Evolutionary conservation across 139 green algal species (phyloP).

Genomic region (Parachlorella kessleri): DNA sequence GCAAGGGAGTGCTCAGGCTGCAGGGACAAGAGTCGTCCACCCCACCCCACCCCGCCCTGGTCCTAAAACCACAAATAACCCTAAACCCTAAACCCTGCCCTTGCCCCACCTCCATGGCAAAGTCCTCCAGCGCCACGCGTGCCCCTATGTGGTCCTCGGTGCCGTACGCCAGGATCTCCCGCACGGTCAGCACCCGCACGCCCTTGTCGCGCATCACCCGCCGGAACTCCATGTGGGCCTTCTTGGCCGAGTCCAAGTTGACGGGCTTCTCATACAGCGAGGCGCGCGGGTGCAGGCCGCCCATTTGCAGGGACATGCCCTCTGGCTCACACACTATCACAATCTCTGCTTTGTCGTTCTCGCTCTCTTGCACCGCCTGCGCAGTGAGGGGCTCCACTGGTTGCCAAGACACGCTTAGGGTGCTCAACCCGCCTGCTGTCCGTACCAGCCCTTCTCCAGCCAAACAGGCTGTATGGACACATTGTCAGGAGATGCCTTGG

Average conservation of each 20-base stretch:
- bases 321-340: slow-evolving; percentile 91
- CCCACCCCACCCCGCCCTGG: too few relatives aligned
- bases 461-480: background rate
- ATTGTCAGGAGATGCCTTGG: background rate
- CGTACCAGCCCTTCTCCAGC: too few relatives aligned
- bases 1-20: too few relatives aligned
- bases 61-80: too few relatives aligned
- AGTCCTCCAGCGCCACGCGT: slow-evolving; percentile 87
- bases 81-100: too few relatives aligned
- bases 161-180: slow-evolving; percentile 84
- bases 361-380: slow-evolving; percentile 38
- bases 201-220: slow-evolving; percentile 79
- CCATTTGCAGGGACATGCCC: slow-evolving; percentile 91
- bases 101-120: slow-evolving; percentile 74
- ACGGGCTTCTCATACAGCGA: slow-evolving; percentile 93
- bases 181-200: slow-evolving; percentile 87
- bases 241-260: slow-evolving; percentile 87
- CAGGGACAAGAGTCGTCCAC: too few relatives aligned
- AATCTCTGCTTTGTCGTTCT: slow-evolving; percentile 48
- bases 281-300: slow-evolving; percentile 88
- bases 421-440: too few relatives aligned
- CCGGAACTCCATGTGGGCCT: slow-evolving; percentile 84
- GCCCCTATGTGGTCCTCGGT: slow-evolving; percentile 79
- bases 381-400: background rate
- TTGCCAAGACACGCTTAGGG: too few relatives aligned